Conservation (phyloP, 495 filamentous ascomycete genomes). For the Cercophora samala region DNA sequence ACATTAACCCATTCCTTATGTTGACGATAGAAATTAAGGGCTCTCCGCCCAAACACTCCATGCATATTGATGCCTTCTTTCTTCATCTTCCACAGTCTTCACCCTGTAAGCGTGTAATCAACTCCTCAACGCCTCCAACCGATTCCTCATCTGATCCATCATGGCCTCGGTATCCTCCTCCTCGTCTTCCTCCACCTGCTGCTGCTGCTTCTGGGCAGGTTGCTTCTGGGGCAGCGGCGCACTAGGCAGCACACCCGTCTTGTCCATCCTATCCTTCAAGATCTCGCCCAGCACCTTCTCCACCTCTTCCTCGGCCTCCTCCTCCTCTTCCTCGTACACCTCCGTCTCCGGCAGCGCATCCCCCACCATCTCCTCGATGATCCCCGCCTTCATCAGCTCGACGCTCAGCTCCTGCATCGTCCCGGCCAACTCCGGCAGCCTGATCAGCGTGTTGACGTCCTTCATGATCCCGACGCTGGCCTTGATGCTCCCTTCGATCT, state of each 20-base stretch:
- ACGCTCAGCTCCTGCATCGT: slow-evolving; percentile 88
- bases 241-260: slow-evolving; percentile 56
- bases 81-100: neutral
- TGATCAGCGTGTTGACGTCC: slow-evolving; percentile 84
- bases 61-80: neutral
- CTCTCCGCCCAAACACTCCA: neutral
- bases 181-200: slow-evolving; percentile 65
- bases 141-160: slow-evolving; percentile 87
- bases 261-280: slow-evolving; percentile 73
- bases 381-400: slow-evolving; percentile 88
- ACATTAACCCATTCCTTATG: neutral
- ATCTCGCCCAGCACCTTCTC: slow-evolving; percentile 91
- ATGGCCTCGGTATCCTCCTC: slow-evolving; percentile 83
- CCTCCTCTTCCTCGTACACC: slow-evolving; percentile 67
- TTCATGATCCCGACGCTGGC: slow-evolving; percentile 92
- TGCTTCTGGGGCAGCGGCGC: slow-evolving; percentile 56
- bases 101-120: slow-evolving; percentile 31
- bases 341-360: slow-evolving; percentile 71
- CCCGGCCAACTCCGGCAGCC: slow-evolving; percentile 77
- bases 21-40: neutral
- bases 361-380: slow-evolving; percentile 96
- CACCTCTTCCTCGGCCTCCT: slow-evolving; percentile 84
- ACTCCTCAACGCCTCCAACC: slow-evolving; percentile 88
- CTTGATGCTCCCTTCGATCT: slow-evolving; percentile 90
- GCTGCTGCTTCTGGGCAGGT: slow-evolving; percentile 48